A percentile compares a stretch with the other conserved stretches of the same genome.
Evolutionary conservation across 345 rosid genomes (phyloP).

Genomic region (Eucalyptus tenuipes): DNA sequence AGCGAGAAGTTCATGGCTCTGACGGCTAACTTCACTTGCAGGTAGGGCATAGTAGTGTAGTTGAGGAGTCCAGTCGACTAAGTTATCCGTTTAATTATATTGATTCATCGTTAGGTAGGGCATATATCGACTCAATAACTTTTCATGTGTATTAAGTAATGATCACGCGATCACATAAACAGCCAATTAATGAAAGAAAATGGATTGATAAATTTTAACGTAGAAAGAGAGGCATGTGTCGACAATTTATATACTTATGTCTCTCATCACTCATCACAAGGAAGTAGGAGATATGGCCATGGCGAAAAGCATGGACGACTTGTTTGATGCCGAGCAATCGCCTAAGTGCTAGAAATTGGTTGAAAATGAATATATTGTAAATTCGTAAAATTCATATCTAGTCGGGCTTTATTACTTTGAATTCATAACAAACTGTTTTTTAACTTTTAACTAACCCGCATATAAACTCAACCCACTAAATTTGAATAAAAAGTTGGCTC

Average conservation of each 20-base stretch:
- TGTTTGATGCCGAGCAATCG: neutral
- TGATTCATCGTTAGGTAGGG: neutral
- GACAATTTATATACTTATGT: neutral
- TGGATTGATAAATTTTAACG: neutral
- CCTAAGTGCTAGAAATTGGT: neutral
- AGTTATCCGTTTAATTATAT: neutral
- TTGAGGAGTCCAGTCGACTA: neutral
- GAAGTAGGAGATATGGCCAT: neutral
- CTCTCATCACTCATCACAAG: neutral
- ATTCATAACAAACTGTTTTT: neutral
- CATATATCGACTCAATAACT: neutral
- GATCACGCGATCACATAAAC: neutral
- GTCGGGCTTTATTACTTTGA: neutral
- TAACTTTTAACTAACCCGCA: neutral
- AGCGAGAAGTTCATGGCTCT: constrained; percentile 11
- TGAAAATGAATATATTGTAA: neutral
- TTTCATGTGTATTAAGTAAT: neutral
- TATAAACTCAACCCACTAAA: too few relatives aligned
- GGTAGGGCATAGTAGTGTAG: neutral
- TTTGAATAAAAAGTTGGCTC: too few relatives aligned
- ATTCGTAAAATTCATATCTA: neutral
- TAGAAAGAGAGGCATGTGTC: neutral
- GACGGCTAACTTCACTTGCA: neutral
- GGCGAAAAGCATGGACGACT: neutral
- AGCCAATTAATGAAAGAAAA: neutral